phyloP scores from a whole-genome alignment of 208 protist genomes.

The Lotmaria passim region DNA sequence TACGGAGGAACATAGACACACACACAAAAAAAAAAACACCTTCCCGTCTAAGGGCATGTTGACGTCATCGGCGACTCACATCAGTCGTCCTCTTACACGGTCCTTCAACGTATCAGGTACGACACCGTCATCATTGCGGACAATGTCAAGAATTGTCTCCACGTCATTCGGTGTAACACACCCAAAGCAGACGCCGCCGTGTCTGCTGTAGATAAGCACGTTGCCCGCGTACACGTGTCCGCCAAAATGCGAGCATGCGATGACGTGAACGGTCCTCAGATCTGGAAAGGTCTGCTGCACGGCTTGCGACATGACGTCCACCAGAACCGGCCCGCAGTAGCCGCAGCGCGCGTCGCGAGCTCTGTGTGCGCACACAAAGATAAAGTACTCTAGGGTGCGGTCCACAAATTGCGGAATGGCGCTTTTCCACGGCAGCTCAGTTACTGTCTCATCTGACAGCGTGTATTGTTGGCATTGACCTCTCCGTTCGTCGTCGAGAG shows the following conservation, averaged over 20 bases:
- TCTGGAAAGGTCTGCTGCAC: neutral
- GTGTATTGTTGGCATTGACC: slow-evolving; percentile 2
- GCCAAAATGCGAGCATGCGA: slow-evolving; percentile 33
- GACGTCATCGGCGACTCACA: neutral
- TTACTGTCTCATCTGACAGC: neutral
- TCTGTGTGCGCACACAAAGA: slow-evolving; percentile 33
- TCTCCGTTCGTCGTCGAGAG: neutral
- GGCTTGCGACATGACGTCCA: slow-evolving; percentile 22
- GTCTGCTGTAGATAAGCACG: slow-evolving; percentile 36
- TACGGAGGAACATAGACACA: too few relatives aligned
- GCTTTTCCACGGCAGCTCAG: slow-evolving; percentile 2
- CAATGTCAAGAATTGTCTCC: slow-evolving; percentile 7
- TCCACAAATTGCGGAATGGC: neutral
- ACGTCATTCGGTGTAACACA: slow-evolving; percentile 24
- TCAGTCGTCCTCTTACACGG: slow-evolving; percentile 18
- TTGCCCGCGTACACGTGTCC: slow-evolving; percentile 44
- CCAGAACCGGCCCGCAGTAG: slow-evolving; percentile 40
- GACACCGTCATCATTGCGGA: slow-evolving; percentile 9
- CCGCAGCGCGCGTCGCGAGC: slow-evolving; percentile 31
- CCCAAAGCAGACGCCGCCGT: slow-evolving; percentile 28
- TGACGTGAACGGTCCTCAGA: slow-evolving; percentile 10
- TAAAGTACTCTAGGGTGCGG: slow-evolving; percentile 15
- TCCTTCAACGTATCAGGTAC: slow-evolving; percentile 4
- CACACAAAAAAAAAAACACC: neutral
- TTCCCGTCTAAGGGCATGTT: neutral